Conservation (phyloP, 1,284 basidiomycete species). For the Earliella scabrosa region DNA sequence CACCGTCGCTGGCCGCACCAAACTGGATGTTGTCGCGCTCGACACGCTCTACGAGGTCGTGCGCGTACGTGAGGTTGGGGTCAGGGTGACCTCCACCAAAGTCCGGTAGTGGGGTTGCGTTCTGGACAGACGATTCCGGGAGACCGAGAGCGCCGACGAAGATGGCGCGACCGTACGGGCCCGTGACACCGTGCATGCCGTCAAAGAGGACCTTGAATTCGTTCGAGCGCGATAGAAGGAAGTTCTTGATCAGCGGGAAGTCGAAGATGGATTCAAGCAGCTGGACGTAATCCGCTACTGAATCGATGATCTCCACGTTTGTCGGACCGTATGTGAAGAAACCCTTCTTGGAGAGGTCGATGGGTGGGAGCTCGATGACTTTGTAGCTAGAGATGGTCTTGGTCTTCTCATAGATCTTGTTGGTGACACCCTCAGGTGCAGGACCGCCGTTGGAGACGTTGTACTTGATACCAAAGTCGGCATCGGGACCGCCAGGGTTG, state of each 20-base stretch:
- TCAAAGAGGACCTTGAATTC: slow-evolving; percentile 94
- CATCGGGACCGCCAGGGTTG: slow-evolving; percentile 97
- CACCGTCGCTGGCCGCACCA: slow-evolving; percentile 96
- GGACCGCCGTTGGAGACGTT: slow-evolving; percentile 98
- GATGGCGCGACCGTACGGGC: slow-evolving; percentile 93
- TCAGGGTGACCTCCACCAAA: slow-evolving; percentile 99
- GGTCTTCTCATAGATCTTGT: slow-evolving; percentile 92
- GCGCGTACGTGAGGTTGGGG: slow-evolving; percentile 98
- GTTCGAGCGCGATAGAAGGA: slow-evolving; percentile 72
- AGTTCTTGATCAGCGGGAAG: slow-evolving; percentile 90
- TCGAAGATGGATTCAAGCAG: slow-evolving; percentile 93
- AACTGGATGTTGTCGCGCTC: slow-evolving; percentile 89
- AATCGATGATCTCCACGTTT: slow-evolving; percentile 92
- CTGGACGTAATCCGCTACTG: slow-evolving; percentile 87
- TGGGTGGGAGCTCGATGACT: slow-evolving; percentile 69
- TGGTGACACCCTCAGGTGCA: slow-evolving; percentile 92
- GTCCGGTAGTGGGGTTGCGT: slow-evolving; percentile 90
- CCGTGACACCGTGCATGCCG: slow-evolving; percentile 95
- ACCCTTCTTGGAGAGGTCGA: slow-evolving; percentile 84
- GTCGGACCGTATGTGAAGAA: slow-evolving; percentile 82
- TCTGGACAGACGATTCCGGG: slow-evolving; percentile 83
- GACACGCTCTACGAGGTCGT: slow-evolving; percentile 91
- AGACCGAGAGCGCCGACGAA: slow-evolving; percentile 88
- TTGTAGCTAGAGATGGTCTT: slow-evolving; percentile 90
- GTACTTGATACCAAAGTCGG: slow-evolving; percentile 99